Evolutionary conservation across 257 asterid genomes (phyloP), one percentile per base, ranked within the genome.

Genomic region (Scutellaria minor): DNA sequence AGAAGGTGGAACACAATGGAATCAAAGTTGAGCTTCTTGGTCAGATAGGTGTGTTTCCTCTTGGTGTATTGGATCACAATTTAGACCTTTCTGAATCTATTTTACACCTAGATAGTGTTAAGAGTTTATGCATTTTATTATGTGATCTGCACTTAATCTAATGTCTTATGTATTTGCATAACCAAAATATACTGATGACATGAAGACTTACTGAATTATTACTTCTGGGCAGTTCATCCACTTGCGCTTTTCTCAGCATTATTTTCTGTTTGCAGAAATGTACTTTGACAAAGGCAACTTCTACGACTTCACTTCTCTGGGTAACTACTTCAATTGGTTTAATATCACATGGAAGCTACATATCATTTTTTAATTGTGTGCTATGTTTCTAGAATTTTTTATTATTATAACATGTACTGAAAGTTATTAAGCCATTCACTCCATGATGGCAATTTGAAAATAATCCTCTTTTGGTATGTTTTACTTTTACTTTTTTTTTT

Each of bases 21-120:
- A 89, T 94, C 80, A 94, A 94, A 80, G 96, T 94, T 81, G 99
- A 94, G 87, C 97, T 94, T 77, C 99, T 94, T 84, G 99, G 99
- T 64, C 99, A 94, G 92, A 94, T 94, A 86, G 99, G 99, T 94
- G 70, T 56, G 86, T 64, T 66, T 64, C 67, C 47, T 56, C 14
- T 56, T 57, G 84, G 78, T 75, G 60, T 64, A 74, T 18, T 65
- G 52, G n/a, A 73, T 67, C 13, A 22, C 37, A 20, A 73, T 68
- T 58, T 22, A 4, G 35, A 44, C 71, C 15, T 70, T 75, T 18
- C 55, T 2, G 58, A 31, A 68, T 66, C 68, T 35, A 5, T 52
- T 67, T 60, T 15, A 18, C 42, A 48, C 54, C 44, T 67, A 18
- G 13, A 20, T 42, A 5, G 40, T 78, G 64, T 37, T 35, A 18